Base-by-base conservation (phyloP, 2,329 filamentous ascomycete genomes). In the Aspergillus awamori region DNA sequence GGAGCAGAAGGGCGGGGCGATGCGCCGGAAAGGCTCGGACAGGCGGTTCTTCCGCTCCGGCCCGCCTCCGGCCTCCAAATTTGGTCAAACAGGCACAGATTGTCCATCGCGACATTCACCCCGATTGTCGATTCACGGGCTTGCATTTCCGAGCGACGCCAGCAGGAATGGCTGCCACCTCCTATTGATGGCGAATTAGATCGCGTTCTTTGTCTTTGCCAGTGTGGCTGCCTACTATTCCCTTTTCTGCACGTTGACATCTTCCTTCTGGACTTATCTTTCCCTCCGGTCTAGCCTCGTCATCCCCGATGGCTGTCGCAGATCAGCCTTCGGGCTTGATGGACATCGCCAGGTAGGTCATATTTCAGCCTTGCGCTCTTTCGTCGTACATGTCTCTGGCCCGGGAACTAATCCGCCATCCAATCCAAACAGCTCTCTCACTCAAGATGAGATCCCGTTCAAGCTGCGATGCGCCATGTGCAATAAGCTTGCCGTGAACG, bases 401-500 rank as follows among this genome's bases (percentile, higher is more conserved):
- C 8, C 28, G 38, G 22, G 17, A 26, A 10, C 41, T 48, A 26
- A 51, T 28, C 28, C 24, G 11, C 41, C 8, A 33, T 53, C n/a
- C 20, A 10, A 8, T 28, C 26, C 26, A 13, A 22, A 56, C 38
- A 96, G 92, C 76, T 89, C 90, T 53, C 83, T 97, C 62, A 82
- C 87, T 20, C 86, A 90, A 66, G 91, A 94, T 70, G 92, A 95
- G 64, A 93, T 97, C 60, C 95, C 95, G n/a, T 92, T 93, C 72
- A 97, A 97, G 83, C 85, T 99, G 65, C 90, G 93, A 78, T 99
- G 95, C 82, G 92, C 92, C 56, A 91, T 92, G 69, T 99, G 95
- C 80, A 95, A 90, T 80, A 93, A 91, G 76, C 84, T 98, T 61
- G 93, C 93, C 30, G 82, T 96, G 66, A 96, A 97, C 75, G 92